Evolutionary conservation across 306 rosid genomes (phyloP).

Genomic region (Quercus variabilis): DNA sequence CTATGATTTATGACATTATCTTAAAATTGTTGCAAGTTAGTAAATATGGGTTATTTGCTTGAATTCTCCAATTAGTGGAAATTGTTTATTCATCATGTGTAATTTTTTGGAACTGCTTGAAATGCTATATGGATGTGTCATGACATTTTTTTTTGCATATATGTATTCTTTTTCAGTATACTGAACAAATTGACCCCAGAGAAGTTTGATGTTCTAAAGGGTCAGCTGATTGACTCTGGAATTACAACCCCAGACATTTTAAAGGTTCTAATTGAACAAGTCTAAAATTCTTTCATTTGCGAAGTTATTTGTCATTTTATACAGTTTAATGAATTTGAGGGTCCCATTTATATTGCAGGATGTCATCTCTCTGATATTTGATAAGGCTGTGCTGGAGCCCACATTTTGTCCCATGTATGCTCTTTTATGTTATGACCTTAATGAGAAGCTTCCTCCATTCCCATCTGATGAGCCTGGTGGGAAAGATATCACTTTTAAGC

Average conservation of each 20-base stretch:
- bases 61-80: not conserved
- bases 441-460: too few relatives aligned
- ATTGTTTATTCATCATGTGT: not conserved
- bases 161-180: constrained; percentile 19
- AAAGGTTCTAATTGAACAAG: constrained; percentile 18
- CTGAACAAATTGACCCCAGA: constrained; percentile 48
- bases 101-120: not conserved
- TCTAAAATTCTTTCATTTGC: too few relatives aligned
- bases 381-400: too few relatives aligned
- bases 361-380: too few relatives aligned
- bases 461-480: too few relatives aligned
- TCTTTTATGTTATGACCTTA: too few relatives aligned
- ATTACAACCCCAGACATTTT: constrained; percentile 31
- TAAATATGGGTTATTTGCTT: not conserved
- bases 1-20: not conserved
- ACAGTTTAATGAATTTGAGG: too few relatives aligned
- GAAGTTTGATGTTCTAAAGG: constrained; percentile 41
- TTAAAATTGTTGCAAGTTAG: not conserved
- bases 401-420: too few relatives aligned
- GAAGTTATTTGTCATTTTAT: too few relatives aligned
- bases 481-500: too few relatives aligned
- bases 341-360: too few relatives aligned
- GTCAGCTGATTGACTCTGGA: constrained; percentile 34
- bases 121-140: not conserved
- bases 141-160: not conserved